These are phyloP conservation scores for Warburgia ugandensis DNA, from an alignment of 164 flowering plant genomes.

Conservation along the genomic window DNA sequence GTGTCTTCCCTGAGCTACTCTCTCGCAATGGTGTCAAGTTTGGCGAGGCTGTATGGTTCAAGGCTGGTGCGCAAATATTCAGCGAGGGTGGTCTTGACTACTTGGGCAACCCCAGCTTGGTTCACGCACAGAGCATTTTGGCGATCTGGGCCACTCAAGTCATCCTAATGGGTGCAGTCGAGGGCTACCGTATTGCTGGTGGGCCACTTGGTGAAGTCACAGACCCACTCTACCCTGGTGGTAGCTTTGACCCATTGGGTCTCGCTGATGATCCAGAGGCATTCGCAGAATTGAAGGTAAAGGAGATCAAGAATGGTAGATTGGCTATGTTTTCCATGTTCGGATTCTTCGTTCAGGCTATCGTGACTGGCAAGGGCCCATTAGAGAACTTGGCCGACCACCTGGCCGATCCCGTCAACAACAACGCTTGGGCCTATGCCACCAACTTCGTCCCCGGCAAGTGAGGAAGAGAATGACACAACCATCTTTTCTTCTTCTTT, in stretches of 20 bases:
- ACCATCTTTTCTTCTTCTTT: too few relatives aligned
- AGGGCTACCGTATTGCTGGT: conserved; percentile 16
- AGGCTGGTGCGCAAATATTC: conserved; percentile 16
- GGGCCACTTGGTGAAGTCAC: conserved; percentile 16
- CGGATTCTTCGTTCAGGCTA: conserved; percentile 16
- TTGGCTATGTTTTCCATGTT: conserved; percentile 18
- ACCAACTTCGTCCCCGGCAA: conserved; percentile 17
- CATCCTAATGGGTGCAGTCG: conserved; percentile 15
- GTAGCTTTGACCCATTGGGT: conserved; percentile 15
- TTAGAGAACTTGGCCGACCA: conserved; percentile 18
- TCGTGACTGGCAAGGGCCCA: conserved; percentile 13
- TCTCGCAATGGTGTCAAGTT: conserved; percentile 19
- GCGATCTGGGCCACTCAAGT: conserved; percentile 18
- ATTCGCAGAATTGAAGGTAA: conserved; percentile 15
- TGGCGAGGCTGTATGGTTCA: conserved; percentile 20
- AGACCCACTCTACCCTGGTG: conserved; percentile 17
- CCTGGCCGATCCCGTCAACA: conserved; percentile 15
- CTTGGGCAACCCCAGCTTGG: conserved; percentile 17
- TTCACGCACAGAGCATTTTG: conserved; percentile 17
- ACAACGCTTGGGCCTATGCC: conserved; percentile 18
- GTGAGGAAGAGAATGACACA: conserved; percentile 1
- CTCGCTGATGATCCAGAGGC: conserved; percentile 16
- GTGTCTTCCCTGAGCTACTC: conserved; percentile 18
- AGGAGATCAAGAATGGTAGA: conserved; percentile 18
- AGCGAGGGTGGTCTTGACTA: conserved; percentile 20